Base-by-base conservation (phyloP, 495 filamentous ascomycete species). In the Aspergillus bertholletiae region DNA sequence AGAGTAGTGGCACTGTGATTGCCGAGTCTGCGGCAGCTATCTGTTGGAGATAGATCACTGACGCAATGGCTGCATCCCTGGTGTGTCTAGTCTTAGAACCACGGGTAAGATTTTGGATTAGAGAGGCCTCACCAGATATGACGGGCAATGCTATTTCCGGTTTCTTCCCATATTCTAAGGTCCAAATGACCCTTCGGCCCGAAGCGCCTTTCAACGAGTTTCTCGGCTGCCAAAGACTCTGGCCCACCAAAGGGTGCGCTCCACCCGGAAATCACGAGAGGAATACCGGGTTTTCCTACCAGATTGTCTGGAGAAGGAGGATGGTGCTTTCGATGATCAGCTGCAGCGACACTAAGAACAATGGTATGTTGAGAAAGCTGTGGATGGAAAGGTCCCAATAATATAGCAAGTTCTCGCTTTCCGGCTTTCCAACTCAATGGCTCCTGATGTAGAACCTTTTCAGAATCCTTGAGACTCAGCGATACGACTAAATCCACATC, bases 141-240 rank as follows among this genome's bases (percentile, higher is more conserved):
- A 15, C 92, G 80, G 15, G 93, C 92, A 61, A 98, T 96, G 65
- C 89, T 96, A 66, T 97, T 92, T 7, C 92, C 93, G 2, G 91
- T 91, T 55, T 97, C 92, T 63, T 98, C 94, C 75, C 87, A 88
- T 20, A 97, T 81, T 47, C 55, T 61, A 35, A 83, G 59, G 32
- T 58, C 51, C 1, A 54, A 27, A 7, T 50, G 46, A 12, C 61
- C 59, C 18, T 64, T 56, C 20, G 71, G 47, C 23, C 46, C 57
- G 51, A 89, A 74, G 0, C 81, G 72, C 49, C 84, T 74, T 51
- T 83, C 74, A 15, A 88, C 74, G 43, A 75, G 63, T 28, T 72
- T 75, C n/a, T 75, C 76, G 0, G 78, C 73, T 12, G 73, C 67
- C 0, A 58, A 35, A 13, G 66, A 66, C 11, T 71, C 62, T 7